These are phyloP conservation scores for Alternaria dauci DNA, from an alignment of 2,329 filamentous ascomycete species.

Conservation along the genomic window DNA sequence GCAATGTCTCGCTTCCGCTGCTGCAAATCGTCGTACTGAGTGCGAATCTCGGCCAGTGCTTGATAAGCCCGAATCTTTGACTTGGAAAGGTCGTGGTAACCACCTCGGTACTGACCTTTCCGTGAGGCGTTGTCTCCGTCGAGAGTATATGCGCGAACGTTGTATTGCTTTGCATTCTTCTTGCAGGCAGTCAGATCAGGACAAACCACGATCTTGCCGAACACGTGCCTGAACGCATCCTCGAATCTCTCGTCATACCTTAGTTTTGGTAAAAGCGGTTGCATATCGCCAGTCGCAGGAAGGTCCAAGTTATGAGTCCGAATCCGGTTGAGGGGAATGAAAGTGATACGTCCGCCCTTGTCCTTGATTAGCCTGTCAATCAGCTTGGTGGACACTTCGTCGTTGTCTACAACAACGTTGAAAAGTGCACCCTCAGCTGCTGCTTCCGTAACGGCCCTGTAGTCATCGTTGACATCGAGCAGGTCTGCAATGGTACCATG, in stretches of 20 bases:
- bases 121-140: slow-evolving; percentile 96
- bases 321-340: slow-evolving; percentile 89
- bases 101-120: slow-evolving; percentile 92
- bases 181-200: slow-evolving; percentile 86
- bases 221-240: slow-evolving; percentile 90
- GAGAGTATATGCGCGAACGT: slow-evolving; percentile 89
- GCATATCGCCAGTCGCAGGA: slow-evolving; percentile 84
- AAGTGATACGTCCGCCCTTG: slow-evolving; percentile 86
- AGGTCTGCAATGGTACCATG: slow-evolving; percentile 94
- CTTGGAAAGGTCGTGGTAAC: slow-evolving; percentile 85
- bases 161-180: slow-evolving; percentile 91
- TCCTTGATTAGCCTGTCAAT: slow-evolving; percentile 81
- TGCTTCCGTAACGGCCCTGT: slow-evolving; percentile 89
- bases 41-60: slow-evolving; percentile 75
- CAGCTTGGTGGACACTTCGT: slow-evolving; percentile 83
- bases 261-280: slow-evolving; percentile 86
- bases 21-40: slow-evolving; percentile 74
- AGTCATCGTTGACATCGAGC: slow-evolving; percentile 84
- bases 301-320: slow-evolving; percentile 75
- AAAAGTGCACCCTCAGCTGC: slow-evolving; percentile 93
- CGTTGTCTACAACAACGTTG: slow-evolving; percentile 94
- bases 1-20: slow-evolving; percentile 72
- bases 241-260: slow-evolving; percentile 79
- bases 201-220: slow-evolving; percentile 93
- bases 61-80: slow-evolving; percentile 89